A percentile compares a stretch with the other conserved stretches of the same genome.
Evolutionary conservation across 129 eudicot genomes (phyloP).

Genomic region (Centella asiatica): DNA sequence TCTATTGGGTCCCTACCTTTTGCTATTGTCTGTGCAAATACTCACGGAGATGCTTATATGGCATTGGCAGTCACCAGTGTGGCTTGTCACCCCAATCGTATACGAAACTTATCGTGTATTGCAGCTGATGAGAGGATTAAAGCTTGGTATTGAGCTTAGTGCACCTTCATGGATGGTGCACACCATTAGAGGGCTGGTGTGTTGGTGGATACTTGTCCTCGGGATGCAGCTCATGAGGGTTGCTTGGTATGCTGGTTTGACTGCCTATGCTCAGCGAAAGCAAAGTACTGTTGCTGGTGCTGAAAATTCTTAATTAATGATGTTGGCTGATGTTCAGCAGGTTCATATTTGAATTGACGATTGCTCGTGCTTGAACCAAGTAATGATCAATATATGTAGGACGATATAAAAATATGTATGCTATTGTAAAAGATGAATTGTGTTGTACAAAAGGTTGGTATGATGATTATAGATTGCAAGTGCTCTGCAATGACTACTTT

Average conservation of each 20-base stretch:
- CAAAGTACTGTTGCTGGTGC: constrained; percentile 11
- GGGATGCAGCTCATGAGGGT: constrained; percentile 98
- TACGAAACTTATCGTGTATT: constrained; percentile 78
- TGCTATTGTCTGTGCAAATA: constrained; percentile 74
- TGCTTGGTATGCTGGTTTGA: constrained; percentile 92
- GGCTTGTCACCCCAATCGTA: constrained; percentile 85
- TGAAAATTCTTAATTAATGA: constrained; percentile 14
- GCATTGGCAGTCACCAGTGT: constrained; percentile 96
- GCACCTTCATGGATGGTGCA: constrained; percentile 79
- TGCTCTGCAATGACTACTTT: too few relatives aligned
- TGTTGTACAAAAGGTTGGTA: too few relatives aligned
- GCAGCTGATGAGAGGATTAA: constrained; percentile 93
- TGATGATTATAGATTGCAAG: too few relatives aligned
- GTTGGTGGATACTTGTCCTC: constrained; percentile 95
- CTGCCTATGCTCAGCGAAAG: constrained; percentile 42
- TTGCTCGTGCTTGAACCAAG: too few relatives aligned
- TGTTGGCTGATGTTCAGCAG: constrained; percentile 3
- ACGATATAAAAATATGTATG: background rate
- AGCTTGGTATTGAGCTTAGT: constrained; percentile 76
- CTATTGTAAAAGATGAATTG: too few relatives aligned
- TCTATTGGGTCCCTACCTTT: constrained; percentile 82
- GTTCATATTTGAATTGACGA: too few relatives aligned
- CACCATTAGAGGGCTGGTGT: constrained; percentile 74
- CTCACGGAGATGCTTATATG: constrained; percentile 91
- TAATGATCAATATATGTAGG: too few relatives aligned